Conservation (phyloP, 2,329 filamentous ascomycete species). For the Gaeumannomyces tritici region DNA sequence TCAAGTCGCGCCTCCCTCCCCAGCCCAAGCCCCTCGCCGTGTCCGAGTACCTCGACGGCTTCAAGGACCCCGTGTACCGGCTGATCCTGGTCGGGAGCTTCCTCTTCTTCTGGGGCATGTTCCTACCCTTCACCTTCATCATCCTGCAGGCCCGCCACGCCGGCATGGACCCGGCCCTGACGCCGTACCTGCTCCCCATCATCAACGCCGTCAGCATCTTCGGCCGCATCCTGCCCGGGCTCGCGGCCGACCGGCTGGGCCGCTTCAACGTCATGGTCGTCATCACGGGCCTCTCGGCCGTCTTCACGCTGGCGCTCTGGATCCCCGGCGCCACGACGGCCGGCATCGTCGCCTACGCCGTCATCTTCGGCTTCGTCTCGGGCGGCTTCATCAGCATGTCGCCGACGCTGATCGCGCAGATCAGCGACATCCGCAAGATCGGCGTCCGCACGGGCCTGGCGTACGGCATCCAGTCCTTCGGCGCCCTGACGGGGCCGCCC, state of each 20-base stretch:
- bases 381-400: constrained; percentile 53
- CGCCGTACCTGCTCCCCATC: constrained; percentile 42
- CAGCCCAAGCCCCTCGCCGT: constrained; percentile 29
- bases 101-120: constrained; percentile 46
- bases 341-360: constrained; percentile 49
- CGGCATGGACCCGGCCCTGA: constrained; percentile 29
- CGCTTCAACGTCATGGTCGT: constrained; percentile 33
- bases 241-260: constrained; percentile 30
- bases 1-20: constrained; percentile 24
- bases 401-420: constrained; percentile 48
- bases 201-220: constrained; percentile 45
- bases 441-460: constrained; percentile 48
- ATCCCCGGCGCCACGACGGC: constrained; percentile 33
- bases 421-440: constrained; percentile 49
- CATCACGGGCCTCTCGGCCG: constrained; percentile 31
- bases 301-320: constrained; percentile 31
- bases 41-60: constrained; percentile 32
- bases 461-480: constrained; percentile 46
- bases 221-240: constrained; percentile 41
- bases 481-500: constrained; percentile 46
- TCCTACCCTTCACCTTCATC: constrained; percentile 44
- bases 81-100: constrained; percentile 36
- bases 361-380: constrained; percentile 55
- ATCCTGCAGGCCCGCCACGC: constrained; percentile 34
- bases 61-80: constrained; percentile 34